These are phyloP conservation scores for Aspergillus hortae DNA, from an alignment of 2,329 filamentous ascomycete species.

Conservation along the genomic window DNA sequence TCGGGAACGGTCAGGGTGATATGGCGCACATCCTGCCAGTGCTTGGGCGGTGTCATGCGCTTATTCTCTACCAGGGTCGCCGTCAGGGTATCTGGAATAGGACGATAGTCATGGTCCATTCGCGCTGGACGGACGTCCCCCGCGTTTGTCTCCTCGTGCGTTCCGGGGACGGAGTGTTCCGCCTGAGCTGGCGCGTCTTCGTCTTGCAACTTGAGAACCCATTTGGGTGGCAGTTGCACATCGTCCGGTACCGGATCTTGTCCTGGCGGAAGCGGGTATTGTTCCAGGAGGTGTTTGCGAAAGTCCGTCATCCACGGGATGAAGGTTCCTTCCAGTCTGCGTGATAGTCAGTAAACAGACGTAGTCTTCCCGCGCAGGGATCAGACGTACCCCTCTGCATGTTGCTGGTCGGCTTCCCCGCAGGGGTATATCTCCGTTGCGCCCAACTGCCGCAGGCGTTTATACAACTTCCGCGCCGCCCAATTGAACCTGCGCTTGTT, in stretches of 20 bases:
- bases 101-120: constrained; percentile 47
- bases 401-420: constrained; percentile 90
- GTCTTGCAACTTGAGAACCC: constrained; percentile 45
- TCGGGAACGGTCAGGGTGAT: constrained; percentile 56
- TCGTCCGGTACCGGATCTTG: constrained; percentile 69
- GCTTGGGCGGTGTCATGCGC: constrained; percentile 68
- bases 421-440: constrained; percentile 70
- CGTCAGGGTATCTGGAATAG: constrained; percentile 54
- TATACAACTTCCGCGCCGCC: constrained; percentile 83
- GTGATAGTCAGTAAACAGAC: not conserved
- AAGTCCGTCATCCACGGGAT: constrained; percentile 72
- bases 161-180: not conserved
- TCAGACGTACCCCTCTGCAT: constrained; percentile 75
- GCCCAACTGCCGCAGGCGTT: constrained; percentile 78
- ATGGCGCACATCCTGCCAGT: constrained; percentile 93
- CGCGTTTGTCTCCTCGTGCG: constrained; percentile 1
- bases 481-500: constrained; percentile 72
- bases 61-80: constrained; percentile 64
- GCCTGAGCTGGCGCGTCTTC: not conserved
- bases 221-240: constrained; percentile 72
- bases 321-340: constrained; percentile 76
- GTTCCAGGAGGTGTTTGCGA: constrained; percentile 60
- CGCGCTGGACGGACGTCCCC: constrained; percentile 21
- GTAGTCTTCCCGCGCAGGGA: not conserved
- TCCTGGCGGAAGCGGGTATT: constrained; percentile 66